Evolutionary conservation across 2,329 filamentous ascomycete species (phyloP).

Genomic region (Aureobasidium uvarum): DNA sequence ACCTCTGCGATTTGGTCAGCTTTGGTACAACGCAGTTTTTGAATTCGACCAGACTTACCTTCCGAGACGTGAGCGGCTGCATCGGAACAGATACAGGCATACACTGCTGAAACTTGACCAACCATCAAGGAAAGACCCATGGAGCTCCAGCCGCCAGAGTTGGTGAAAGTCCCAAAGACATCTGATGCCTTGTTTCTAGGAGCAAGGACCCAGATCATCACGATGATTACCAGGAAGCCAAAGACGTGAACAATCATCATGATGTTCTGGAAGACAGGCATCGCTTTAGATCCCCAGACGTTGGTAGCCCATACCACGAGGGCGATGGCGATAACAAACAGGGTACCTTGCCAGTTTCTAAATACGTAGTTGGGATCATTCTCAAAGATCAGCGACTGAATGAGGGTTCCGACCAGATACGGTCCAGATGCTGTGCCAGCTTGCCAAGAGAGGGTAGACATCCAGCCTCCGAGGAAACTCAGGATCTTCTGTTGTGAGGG

Average conservation of each 20-base stretch:
- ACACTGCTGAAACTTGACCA: conserved; percentile 34
- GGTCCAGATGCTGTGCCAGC: conserved; percentile 38
- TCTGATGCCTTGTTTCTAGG: conserved; percentile 43
- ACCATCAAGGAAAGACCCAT: conserved; percentile 48
- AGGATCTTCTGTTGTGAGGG: conserved; percentile 29
- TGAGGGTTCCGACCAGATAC: conserved; percentile 40
- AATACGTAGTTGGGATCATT: conserved; percentile 34
- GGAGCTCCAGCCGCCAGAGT: conserved; percentile 47
- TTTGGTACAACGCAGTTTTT: no score
- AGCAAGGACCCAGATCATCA: conserved; percentile 47
- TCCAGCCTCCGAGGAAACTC: conserved; percentile 38
- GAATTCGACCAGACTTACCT: background rate
- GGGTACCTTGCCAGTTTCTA: conserved; percentile 49
- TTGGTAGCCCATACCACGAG: conserved; percentile 50
- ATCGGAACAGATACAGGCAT: conserved; percentile 26
- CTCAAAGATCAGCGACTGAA: conserved; percentile 42
- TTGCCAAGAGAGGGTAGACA: conserved; percentile 41
- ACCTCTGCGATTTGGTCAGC: conserved; percentile 40
- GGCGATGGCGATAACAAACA: conserved; percentile 49
- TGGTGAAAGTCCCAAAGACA: conserved; percentile 51
- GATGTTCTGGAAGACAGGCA: conserved; percentile 43
- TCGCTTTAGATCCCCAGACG: conserved; percentile 36
- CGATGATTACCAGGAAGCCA: conserved; percentile 54
- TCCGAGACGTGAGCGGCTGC: conserved; percentile 17
- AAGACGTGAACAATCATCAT: conserved; percentile 49